Percentiles rank a stretch among this genome's conserved stretches.
These are phyloP conservation scores for Phytophthora ramorum DNA, from an alignment of 352 stramenopile genomes.

Conservation along the genomic window DNA sequence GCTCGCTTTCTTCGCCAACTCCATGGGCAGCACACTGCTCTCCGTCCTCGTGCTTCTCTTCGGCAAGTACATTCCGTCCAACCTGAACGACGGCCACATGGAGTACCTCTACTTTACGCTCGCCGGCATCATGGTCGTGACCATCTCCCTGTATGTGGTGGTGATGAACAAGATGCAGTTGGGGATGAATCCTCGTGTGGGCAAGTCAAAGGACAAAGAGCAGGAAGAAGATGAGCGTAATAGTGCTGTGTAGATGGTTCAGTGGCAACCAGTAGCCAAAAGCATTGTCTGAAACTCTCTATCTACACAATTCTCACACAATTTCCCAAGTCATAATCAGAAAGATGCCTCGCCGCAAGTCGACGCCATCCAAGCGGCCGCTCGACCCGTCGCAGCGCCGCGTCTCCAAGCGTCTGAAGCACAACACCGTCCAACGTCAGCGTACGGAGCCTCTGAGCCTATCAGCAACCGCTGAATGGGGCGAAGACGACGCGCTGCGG, in stretches of 20 bases:
- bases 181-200: constrained; percentile 25
- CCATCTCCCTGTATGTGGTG: constrained; percentile 40
- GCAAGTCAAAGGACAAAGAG: not conserved
- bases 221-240: not conserved
- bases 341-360: constrained; percentile 28
- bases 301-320: not conserved
- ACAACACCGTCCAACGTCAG: constrained; percentile 1
- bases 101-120: constrained; percentile 52
- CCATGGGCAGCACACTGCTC: constrained; percentile 57
- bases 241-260: not conserved
- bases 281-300: not conserved
- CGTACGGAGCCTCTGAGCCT: constrained; percentile 15
- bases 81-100: constrained; percentile 64
- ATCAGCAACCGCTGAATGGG: constrained; percentile 5
- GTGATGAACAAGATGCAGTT: constrained; percentile 43
- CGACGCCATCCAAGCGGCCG: constrained; percentile 25
- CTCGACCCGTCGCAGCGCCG: not conserved
- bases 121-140: constrained; percentile 35
- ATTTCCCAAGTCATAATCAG: not conserved
- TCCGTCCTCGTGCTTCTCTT: constrained; percentile 67
- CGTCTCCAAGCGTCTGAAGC: constrained; percentile 16
- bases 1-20: constrained; percentile 43
- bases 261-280: not conserved
- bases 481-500: constrained; percentile 3
- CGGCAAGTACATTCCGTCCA: constrained; percentile 41